Evolutionary conservation across 495 filamentous ascomycete species (phyloP).

Genomic region (Penicillium soppii): DNA sequence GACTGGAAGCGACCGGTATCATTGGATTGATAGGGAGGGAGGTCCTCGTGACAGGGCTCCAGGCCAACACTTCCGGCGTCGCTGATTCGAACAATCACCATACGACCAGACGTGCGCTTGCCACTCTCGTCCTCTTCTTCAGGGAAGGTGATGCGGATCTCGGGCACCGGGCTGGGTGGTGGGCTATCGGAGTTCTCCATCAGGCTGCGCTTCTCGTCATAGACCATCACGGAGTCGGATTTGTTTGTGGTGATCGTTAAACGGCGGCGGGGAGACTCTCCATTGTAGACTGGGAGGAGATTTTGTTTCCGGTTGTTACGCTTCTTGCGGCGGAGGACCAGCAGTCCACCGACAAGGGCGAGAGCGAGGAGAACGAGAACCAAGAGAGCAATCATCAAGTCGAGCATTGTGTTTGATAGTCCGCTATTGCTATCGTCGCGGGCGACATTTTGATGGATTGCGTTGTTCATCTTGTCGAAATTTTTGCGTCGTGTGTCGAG

Average conservation of each 20-base stretch:
- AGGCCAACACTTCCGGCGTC: constrained; percentile 81
- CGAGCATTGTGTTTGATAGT: constrained; percentile 57
- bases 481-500: constrained; percentile 19
- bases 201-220: constrained; percentile 70
- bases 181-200: constrained; percentile 72
- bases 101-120: constrained; percentile 76
- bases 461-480: constrained; percentile 41
- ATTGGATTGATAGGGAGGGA: constrained; percentile 84
- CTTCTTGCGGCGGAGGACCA: constrained; percentile 68
- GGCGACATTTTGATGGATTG: constrained; percentile 47
- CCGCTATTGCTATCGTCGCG: constrained; percentile 48
- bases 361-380: constrained; percentile 71
- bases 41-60: constrained; percentile 77
- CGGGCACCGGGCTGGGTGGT: constrained; percentile 82
- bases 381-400: constrained; percentile 77
- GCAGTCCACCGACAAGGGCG: constrained; percentile 61
- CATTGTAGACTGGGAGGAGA: constrained; percentile 60
- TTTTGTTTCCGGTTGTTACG: constrained; percentile 48
- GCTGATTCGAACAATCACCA: constrained; percentile 90
- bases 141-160: constrained; percentile 98
- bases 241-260: constrained; percentile 61
- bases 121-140: constrained; percentile 88
- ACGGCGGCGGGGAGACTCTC: constrained; percentile 60
- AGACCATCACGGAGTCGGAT: constrained; percentile 67
- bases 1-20: constrained; percentile 79